A percentile compares a stretch with the other conserved stretches of the same genome.
phyloP scores from a whole-genome alignment of 73 alveolate genomes.

The Tetrahymena borealis region DNA sequence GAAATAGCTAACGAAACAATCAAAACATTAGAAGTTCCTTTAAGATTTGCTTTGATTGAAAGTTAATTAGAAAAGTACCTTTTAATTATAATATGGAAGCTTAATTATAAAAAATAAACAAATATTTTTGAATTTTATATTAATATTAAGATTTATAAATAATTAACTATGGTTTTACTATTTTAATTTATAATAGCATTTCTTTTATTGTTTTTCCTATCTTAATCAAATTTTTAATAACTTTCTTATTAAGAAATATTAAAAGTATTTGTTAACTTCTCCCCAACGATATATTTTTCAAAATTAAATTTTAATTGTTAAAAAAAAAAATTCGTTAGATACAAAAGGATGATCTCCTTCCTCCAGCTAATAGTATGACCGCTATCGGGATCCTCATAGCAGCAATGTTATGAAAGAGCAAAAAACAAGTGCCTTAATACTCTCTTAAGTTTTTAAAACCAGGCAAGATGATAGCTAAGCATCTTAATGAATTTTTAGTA shows the following conservation, averaged over 20 bases:
- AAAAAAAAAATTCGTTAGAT: not conserved
- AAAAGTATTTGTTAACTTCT: too few species aligned
- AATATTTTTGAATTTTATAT: too few species aligned
- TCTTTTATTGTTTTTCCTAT: not conserved
- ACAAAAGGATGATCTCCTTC: slow-evolving; percentile 2
- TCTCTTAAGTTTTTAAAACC: not conserved
- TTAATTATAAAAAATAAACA: too few species aligned
- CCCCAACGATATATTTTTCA: not conserved
- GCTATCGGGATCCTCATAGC: not conserved
- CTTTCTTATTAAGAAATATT: not conserved
- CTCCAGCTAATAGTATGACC: slow-evolving; percentile 1
- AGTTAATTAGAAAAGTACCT: too few species aligned
- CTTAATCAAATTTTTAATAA: not conserved
- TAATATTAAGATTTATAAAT: too few species aligned
- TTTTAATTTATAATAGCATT: too few species aligned
- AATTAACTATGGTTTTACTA: too few species aligned
- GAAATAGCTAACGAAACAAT: too few species aligned
- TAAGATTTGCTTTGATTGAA: too few species aligned
- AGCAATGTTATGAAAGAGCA: not conserved
- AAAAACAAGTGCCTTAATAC: not conserved
- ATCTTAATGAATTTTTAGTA: not conserved
- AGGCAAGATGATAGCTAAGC: not conserved
- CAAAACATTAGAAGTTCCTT: too few species aligned
- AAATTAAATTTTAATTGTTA: not conserved
- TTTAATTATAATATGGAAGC: too few species aligned